These are phyloP conservation scores for Fraxinus excelsior DNA, from an alignment of 257 asterid genomes.

Conservation along the genomic window DNA sequence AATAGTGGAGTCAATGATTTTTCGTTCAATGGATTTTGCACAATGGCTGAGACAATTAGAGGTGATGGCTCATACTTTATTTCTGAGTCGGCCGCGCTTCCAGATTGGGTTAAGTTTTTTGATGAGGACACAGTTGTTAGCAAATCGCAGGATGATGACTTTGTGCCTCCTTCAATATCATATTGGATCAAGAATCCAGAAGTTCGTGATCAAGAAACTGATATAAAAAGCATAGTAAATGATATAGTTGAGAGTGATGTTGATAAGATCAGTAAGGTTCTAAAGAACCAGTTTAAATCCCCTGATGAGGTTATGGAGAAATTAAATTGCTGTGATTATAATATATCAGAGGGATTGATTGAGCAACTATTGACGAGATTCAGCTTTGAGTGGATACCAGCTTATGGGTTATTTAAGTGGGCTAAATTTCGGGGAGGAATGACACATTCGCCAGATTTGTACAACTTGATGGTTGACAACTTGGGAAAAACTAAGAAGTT, in stretches of 20 bases:
- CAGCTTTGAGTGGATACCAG: conserved; percentile 75
- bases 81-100: conserved; percentile 80
- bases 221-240: conserved; percentile 32
- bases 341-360: conserved; percentile 52
- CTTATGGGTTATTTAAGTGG: conserved; percentile 85
- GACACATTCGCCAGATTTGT: conserved; percentile 50
- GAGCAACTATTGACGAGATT: conserved; percentile 71
- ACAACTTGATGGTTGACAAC: conserved; percentile 64
- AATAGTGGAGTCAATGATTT: conserved; percentile 23
- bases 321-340: conserved; percentile 47
- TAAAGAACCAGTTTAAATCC: conserved; percentile 53
- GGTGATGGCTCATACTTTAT: conserved; percentile 23
- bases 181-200: conserved; percentile 65
- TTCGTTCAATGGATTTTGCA: conserved; percentile 44
- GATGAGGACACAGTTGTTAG: conserved; percentile 20
- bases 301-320: conserved; percentile 49
- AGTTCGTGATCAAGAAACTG: conserved; percentile 36
- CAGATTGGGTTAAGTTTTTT: conserved; percentile 62
- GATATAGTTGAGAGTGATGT: conserved; percentile 54
- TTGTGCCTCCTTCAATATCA: conserved; percentile 75
- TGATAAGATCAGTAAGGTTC: conserved; percentile 58
- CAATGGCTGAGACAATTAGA: conserved; percentile 33
- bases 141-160: conserved; percentile 53
- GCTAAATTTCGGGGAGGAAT: conserved; percentile 45
- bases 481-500: conserved; percentile 71